phyloP scores from a whole-genome alignment of 2,329 filamentous ascomycete species.

The Pseudocercospora eumusae region DNA sequence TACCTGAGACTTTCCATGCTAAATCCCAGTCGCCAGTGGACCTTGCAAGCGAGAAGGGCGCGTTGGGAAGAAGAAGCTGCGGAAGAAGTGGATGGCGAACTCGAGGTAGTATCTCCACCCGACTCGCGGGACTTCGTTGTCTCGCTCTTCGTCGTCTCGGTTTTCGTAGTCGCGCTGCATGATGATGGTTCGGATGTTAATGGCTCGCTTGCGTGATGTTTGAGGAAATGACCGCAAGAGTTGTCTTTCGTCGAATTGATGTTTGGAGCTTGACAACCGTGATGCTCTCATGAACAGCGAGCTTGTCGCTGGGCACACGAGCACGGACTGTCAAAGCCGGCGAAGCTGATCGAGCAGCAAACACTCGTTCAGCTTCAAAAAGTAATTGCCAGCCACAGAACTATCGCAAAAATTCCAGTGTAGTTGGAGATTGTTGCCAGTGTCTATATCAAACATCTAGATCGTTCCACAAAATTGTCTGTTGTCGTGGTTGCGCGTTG shows the following conservation, averaged over 20 bases:
- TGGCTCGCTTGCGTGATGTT: background rate
- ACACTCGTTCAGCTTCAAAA: background rate
- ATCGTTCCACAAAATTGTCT: background rate
- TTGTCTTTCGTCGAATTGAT: background rate
- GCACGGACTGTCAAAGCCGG: background rate
- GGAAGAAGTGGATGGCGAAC: background rate
- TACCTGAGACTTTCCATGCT: background rate
- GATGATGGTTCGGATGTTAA: background rate
- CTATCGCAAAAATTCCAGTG: background rate
- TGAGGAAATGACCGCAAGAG: background rate
- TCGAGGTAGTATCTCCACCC: background rate
- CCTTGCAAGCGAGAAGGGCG: background rate
- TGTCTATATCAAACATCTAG: background rate
- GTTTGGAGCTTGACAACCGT: background rate
- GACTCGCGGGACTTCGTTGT: background rate
- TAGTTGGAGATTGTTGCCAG: background rate
- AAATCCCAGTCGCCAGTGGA: background rate
- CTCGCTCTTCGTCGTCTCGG: background rate
- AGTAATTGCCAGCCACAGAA: background rate
- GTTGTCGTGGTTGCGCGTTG: background rate
- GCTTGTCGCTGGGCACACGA: background rate
- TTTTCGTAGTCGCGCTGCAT: background rate
- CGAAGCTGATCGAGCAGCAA: background rate
- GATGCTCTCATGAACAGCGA: background rate
- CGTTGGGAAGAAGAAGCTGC: background rate